Percentiles rank a stretch among this genome's conserved stretches.
Conservation (phyloP, 108 stramenopile species). For the Skeletonema potamos region DNA sequence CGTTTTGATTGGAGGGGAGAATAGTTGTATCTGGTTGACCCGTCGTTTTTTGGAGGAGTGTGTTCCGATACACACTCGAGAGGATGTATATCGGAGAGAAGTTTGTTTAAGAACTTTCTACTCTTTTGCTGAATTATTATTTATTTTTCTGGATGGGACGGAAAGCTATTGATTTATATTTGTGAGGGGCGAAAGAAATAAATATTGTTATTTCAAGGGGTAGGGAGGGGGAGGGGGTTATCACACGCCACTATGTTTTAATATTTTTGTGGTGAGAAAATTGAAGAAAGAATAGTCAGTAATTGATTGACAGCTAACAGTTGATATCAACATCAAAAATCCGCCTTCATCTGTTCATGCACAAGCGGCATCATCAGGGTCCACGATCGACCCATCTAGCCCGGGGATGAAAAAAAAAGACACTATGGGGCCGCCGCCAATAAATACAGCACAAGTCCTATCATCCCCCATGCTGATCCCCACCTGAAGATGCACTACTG, state of each 20-base stretch:
- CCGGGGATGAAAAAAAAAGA: background rate
- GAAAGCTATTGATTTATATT: too few species aligned
- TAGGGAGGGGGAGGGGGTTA: background rate
- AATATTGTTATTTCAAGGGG: too few species aligned
- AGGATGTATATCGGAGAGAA: conserved; percentile 1
- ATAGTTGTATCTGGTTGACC: conserved; percentile 3
- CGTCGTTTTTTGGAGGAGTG: background rate
- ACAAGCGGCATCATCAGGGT: background rate
- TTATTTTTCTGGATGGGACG: too few species aligned
- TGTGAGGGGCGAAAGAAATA: background rate
- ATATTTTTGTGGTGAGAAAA: background rate
- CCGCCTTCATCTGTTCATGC: background rate
- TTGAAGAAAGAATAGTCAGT: background rate
- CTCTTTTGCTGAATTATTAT: background rate
- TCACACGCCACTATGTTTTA: background rate
- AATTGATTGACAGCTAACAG: background rate
- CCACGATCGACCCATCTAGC: background rate
- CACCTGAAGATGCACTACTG: background rate
- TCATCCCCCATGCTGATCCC: background rate
- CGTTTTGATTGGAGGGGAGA: background rate
- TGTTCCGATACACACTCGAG: background rate
- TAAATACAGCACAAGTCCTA: background rate
- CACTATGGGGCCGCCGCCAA: background rate
- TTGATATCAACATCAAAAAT: background rate
- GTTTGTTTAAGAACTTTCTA: background rate